Conservation (phyloP, 805 yeast species). For the Cyberlindnera suaveolens region DNA sequence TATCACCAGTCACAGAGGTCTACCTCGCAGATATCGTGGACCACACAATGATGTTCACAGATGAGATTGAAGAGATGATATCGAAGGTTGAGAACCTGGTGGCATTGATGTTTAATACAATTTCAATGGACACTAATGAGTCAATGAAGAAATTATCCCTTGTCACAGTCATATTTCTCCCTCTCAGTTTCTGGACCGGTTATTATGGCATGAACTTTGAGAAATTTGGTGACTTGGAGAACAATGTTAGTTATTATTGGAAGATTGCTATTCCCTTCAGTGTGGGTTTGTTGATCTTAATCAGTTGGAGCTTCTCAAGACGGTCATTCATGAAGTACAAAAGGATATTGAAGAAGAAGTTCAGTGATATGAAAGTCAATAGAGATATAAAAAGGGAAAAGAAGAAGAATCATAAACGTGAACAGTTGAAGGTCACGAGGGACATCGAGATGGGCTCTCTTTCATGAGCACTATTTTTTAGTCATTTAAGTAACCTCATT, state of each 20-base stretch:
- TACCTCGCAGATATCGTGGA: conserved; percentile 53
- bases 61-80: conserved; percentile 50
- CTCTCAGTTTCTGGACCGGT: conserved; percentile 55
- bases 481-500: conserved; percentile 8
- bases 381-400: conserved; percentile 7
- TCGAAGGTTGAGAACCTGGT: conserved; percentile 44
- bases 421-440: background rate
- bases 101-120: conserved; percentile 49
- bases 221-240: conserved; percentile 28
- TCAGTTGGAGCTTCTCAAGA: conserved; percentile 27
- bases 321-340: conserved; percentile 6
- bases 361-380: conserved; percentile 6
- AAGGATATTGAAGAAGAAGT: conserved; percentile 4
- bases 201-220: conserved; percentile 46
- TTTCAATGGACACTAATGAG: conserved; percentile 47
- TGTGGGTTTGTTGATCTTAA: conserved; percentile 27
- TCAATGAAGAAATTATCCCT: conserved; percentile 49
- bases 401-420: background rate
- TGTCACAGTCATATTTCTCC: conserved; percentile 53
- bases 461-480: too few relatives aligned
- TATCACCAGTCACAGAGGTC: conserved; percentile 38
- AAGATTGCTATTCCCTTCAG: conserved; percentile 32
- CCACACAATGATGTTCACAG: conserved; percentile 45
- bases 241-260: conserved; percentile 26
- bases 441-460: background rate